A percentile compares a stretch with the other conserved stretches of the same genome.
Evolutionary conservation across 2,329 filamentous ascomycete genomes (phyloP).

Genomic region (Cordyceps tenuipes): DNA sequence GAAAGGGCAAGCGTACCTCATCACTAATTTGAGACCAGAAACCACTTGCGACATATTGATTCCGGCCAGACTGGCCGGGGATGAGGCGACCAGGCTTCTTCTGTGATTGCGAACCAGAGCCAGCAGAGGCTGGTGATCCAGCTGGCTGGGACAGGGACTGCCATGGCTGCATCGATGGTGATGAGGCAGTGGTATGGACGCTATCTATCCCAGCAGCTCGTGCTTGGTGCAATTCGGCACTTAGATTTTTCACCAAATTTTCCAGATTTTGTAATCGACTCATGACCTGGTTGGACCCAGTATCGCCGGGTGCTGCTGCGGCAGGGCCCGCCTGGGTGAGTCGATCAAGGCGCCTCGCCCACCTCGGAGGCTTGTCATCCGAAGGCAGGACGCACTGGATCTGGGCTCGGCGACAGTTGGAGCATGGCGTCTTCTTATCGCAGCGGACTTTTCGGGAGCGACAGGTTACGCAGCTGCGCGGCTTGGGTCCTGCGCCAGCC

Average conservation of each 20-base stretch:
- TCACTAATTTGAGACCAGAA: constrained; percentile 51
- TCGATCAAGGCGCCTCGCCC: constrained; percentile 43
- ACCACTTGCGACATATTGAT: constrained; percentile 41
- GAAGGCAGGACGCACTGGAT: constrained; percentile 45
- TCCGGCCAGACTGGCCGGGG: constrained; percentile 20
- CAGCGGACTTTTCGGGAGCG: constrained; percentile 49
- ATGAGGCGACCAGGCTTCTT: constrained; percentile 11
- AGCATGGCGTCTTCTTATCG: constrained; percentile 47
- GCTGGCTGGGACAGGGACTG: constrained; percentile 22
- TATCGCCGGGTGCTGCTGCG: constrained; percentile 21
- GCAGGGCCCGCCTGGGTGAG: constrained; percentile 26
- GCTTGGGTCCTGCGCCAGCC: constrained; percentile 20
- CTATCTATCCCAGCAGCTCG: constrained; percentile 21
- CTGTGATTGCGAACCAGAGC: constrained; percentile 15
- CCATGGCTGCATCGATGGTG: constrained; percentile 20
- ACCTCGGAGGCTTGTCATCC: constrained; percentile 41
- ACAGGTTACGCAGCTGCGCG: constrained; percentile 43
- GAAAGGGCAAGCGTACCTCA: constrained; percentile 32
- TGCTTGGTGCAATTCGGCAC: constrained; percentile 35
- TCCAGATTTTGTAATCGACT: constrained; percentile 42
- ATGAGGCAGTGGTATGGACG: constrained; percentile 7
- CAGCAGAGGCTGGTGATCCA: constrained; percentile 7
- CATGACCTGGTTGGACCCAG: constrained; percentile 32
- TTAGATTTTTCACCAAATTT: constrained; percentile 41
- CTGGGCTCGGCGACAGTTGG: constrained; percentile 45